Conservation (phyloP, 2,329 filamentous ascomycete genomes). For the Rhinocladiella mackenziei region DNA sequence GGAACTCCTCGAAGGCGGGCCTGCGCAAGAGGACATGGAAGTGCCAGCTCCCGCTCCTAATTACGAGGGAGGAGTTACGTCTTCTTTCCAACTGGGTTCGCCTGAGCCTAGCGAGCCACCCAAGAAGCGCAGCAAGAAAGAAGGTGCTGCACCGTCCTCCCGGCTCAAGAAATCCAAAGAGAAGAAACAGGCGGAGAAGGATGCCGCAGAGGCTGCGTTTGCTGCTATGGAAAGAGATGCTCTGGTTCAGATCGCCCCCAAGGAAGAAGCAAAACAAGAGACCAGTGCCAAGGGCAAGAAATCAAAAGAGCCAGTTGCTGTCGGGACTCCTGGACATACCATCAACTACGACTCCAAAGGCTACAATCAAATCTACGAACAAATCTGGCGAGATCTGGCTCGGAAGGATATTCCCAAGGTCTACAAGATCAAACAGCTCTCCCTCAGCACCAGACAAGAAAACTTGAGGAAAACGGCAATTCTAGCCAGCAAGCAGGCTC, state of each 20-base stretch:
- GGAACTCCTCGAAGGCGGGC: constrained; percentile 74
- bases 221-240: constrained; percentile 56
- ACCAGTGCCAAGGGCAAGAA: constrained; percentile 43
- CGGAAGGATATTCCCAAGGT: constrained; percentile 92
- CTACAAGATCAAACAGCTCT: constrained; percentile 79
- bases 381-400: constrained; percentile 93
- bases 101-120: constrained; percentile 46
- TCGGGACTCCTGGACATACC: constrained; percentile 46
- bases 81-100: constrained; percentile 71
- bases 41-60: constrained; percentile 71
- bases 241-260: constrained; percentile 50
- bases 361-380: constrained; percentile 94
- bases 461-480: constrained; percentile 98
- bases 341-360: constrained; percentile 79
- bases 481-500: constrained; percentile 92
- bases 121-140: constrained; percentile 53
- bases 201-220: constrained; percentile 81
- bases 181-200: constrained; percentile 65
- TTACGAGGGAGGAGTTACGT: constrained; percentile 78
- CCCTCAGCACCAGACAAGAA: constrained; percentile 80
- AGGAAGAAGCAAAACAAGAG: constrained; percentile 50
- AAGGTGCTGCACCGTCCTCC: constrained; percentile 45
- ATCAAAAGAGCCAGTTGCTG: constrained; percentile 41
- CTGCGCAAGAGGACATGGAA: constrained; percentile 65
- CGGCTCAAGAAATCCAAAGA: constrained; percentile 84